These are phyloP conservation scores for Verticillium nubilum DNA, from an alignment of 2,329 filamentous ascomycete species.

Conservation along the genomic window DNA sequence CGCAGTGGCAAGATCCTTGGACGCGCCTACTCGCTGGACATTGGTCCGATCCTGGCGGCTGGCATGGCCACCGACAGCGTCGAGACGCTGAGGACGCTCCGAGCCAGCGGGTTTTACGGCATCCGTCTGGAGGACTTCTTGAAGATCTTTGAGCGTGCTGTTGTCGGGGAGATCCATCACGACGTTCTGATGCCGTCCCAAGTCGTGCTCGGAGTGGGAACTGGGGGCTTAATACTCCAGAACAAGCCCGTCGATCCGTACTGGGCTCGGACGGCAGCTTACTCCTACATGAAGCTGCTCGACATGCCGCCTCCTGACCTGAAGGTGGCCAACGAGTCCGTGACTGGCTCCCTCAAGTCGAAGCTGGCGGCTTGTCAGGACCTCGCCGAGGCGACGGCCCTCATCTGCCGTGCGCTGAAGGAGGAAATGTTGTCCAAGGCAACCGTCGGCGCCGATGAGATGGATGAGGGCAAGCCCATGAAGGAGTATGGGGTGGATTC, in stretches of 20 bases:
- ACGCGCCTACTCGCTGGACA: slow-evolving; percentile 39
- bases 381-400: slow-evolving; percentile 21
- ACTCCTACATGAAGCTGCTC: slow-evolving; percentile 40
- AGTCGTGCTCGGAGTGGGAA: slow-evolving; percentile 47
- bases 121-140: slow-evolving; percentile 45
- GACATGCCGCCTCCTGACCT: slow-evolving; percentile 33
- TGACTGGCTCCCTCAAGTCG: slow-evolving; percentile 21
- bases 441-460: slow-evolving; percentile 30
- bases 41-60: slow-evolving; percentile 46
- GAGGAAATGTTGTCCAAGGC: slow-evolving; percentile 27
- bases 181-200: slow-evolving; percentile 34
- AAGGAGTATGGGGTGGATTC: slow-evolving; percentile 47
- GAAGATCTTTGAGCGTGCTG: slow-evolving; percentile 39
- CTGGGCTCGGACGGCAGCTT: slow-evolving; percentile 46
- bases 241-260: slow-evolving; percentile 48
- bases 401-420: slow-evolving; percentile 30
- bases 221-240: slow-evolving; percentile 46
- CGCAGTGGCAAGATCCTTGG: slow-evolving; percentile 21
- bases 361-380: slow-evolving; percentile 24
- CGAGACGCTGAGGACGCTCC: slow-evolving; percentile 39
- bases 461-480: slow-evolving; percentile 34
- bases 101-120: slow-evolving; percentile 47
- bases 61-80: slow-evolving; percentile 49
- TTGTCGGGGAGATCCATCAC: slow-evolving; percentile 27
- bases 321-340: slow-evolving; percentile 1